Percentiles rank a stretch among this genome's conserved stretches.
Conservation (phyloP, 441 rosid genomes). For the Croton laevigatus region DNA sequence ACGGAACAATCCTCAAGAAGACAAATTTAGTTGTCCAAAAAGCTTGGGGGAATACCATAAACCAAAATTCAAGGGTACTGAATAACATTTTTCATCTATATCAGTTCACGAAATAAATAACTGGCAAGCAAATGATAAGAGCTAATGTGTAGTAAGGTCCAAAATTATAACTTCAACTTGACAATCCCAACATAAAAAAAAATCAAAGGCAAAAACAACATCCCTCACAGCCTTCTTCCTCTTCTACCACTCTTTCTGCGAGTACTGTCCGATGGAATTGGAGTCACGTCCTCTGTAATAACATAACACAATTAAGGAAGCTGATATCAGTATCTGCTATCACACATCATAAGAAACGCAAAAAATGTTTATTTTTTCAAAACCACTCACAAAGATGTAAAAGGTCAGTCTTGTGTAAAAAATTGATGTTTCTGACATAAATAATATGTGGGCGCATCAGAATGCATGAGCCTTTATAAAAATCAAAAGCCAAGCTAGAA, state of each 20-base stretch:
- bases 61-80: conserved; percentile 6
- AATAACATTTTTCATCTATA: not conserved
- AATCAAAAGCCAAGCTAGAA: too few relatives aligned
- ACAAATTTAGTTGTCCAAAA: too few relatives aligned
- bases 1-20: too few relatives aligned
- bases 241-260: conserved; percentile 64
- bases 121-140: not conserved
- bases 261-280: conserved; percentile 55
- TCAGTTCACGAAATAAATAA: not conserved
- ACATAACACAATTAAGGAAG: not conserved
- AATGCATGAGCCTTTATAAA: too few relatives aligned
- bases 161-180: not conserved
- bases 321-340: not conserved
- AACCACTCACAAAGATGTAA: too few relatives aligned
- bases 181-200: conserved; percentile 4
- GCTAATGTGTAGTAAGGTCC: not conserved
- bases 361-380: too few relatives aligned
- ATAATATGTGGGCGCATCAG: too few relatives aligned
- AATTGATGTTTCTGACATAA: too few relatives aligned
- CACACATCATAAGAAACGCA: too few relatives aligned
- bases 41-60: not conserved
- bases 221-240: conserved; percentile 52
- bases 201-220: not conserved
- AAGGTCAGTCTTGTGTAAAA: too few relatives aligned
- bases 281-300: conserved; percentile 57